Base-by-base conservation (phyloP, 2,329 filamentous ascomycete genomes). In the Raffaelea ambrosiae region DNA sequence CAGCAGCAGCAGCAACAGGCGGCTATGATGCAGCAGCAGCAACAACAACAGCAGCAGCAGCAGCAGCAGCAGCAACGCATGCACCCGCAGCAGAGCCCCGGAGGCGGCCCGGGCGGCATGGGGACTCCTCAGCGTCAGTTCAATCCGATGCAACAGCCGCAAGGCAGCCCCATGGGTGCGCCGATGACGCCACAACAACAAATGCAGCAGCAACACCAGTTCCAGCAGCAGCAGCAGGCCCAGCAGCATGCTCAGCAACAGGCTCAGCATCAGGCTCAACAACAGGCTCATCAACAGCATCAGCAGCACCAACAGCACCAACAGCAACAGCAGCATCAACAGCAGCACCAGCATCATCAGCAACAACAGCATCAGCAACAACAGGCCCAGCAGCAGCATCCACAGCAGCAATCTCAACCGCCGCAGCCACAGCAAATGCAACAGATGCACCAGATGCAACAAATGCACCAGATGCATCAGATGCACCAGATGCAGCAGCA, bases 1-100 rank as follows among this genome's bases (percentile, higher is more conserved):
- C 71, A 67, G 46, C 71, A 73, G 47, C 66, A 68, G 42, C 53
- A 54, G 21, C 71, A 73, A 46, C 66, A 68, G 41, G 52, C 52
- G 19, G 47, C 46, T 3, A 51, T 52, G 21, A 46, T 51, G 26
- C 64, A 66, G 49, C 63, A 65, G 54, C 58, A 61, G 41, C 26
- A 29, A 13, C 50, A 51, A 36, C 53, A 53, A 43, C 51, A 50
- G 26, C 52, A 53, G 36, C 52, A 51, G n/a, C 57, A 56, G 43
- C 58, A 60, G 44, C 51, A 55, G 48, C 68, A 72, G 63, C 69
- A 70, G 61, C 72, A 72, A 47, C 69, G 69, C 40, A 66, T 70
- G 61, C 65, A 66, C 19, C 58, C 56, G n/a, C 66, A 66, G 47
- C 59, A 63, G 48, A 66, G 64, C 42, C 49, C 58, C 5, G 55